Evolutionary conservation across 148 eudicot genomes (phyloP), one percentile per base, ranked within the genome.

Genomic region (Fagopyrum homotropicum): DNA sequence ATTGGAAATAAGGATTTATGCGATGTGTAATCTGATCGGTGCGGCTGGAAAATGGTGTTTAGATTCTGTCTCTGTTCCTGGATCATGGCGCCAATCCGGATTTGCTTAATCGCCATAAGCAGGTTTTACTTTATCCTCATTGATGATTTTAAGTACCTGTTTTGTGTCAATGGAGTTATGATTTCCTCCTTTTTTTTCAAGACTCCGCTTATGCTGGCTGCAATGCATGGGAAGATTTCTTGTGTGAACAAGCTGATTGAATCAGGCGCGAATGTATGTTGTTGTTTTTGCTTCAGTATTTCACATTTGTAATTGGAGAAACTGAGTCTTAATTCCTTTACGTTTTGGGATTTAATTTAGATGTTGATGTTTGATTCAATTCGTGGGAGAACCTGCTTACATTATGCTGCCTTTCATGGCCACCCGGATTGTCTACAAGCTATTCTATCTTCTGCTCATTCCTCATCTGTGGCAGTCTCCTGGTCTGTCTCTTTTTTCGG

Each of bases 181-280:
- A 46, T 70, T 40, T 45, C 11, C 7, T 63, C 0, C 15, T 0
- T 14, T 16, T 16, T 56, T 51, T 54, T 74, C 54, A 30, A 77
- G 77, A 77, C 80, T 48, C 80, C 80, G 30, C 73, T 81, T 68
- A 81, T 77, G 80, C 57, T 81, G 3, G 83, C 80, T 57, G 80
- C 80, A 59, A 81, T 81, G 80, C 17, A 73, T 14, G 80, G 80
- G 57, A 77, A 59, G 72, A 77, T 75, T 52, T 69, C 75, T 29
- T 81, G 80, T 5, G 78, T 74, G 8, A 70, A 77, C 52, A 77
- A 69, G 78, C 83, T 77, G 6, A 78, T 81, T 60, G 19, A 81
- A 75, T 75, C 68, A 35, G 78, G 83, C 16, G 83, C 83, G 5
- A 77, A 81, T 77, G 83, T 81, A 64, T 57, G 30, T 22, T 57